Evolutionary conservation across 2,329 filamentous ascomycete species (phyloP).

Genomic region (Alternaria panax): DNA sequence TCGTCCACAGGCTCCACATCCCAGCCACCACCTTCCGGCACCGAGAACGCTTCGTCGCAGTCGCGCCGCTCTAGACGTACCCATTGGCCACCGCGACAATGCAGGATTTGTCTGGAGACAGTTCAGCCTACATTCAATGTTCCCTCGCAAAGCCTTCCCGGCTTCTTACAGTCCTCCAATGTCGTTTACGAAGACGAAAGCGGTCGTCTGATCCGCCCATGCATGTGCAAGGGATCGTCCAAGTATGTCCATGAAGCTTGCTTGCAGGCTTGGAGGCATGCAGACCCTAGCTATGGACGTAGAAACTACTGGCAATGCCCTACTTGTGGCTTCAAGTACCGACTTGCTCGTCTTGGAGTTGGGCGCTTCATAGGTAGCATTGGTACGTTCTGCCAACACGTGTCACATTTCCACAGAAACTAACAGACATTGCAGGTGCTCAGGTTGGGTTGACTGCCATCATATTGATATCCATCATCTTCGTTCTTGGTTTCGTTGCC

Average conservation of each 20-base stretch:
- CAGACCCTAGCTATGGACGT: conserved; percentile 68
- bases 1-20: conserved; percentile 25
- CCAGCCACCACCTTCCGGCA: conserved; percentile 21
- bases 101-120: conserved; percentile 87
- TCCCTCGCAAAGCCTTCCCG: conserved; percentile 61
- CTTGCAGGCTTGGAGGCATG: conserved; percentile 80
- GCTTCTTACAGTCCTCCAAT: conserved; percentile 64
- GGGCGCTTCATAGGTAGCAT: conserved; percentile 65
- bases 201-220: conserved; percentile 82
- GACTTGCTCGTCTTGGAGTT: conserved; percentile 78
- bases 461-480: conserved; percentile 76
- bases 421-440: conserved; percentile 52
- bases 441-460: conserved; percentile 74
- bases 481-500: conserved; percentile 86
- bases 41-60: conserved; percentile 19
- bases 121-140: conserved; percentile 68
- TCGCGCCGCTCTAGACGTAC: conserved; percentile 34
- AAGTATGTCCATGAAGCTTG: conserved; percentile 95
- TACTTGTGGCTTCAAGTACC: conserved; percentile 85
- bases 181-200: conserved; percentile 78
- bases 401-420: neutral
- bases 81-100: conserved; percentile 76
- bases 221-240: conserved; percentile 90
- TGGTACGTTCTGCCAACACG: conserved; percentile 39
- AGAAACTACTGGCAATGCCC: conserved; percentile 87